Percentiles rank a stretch among this genome's conserved stretches.
Conservation (phyloP, 805 yeast species). For the Sugiyamaella lignohabitans region DNA sequence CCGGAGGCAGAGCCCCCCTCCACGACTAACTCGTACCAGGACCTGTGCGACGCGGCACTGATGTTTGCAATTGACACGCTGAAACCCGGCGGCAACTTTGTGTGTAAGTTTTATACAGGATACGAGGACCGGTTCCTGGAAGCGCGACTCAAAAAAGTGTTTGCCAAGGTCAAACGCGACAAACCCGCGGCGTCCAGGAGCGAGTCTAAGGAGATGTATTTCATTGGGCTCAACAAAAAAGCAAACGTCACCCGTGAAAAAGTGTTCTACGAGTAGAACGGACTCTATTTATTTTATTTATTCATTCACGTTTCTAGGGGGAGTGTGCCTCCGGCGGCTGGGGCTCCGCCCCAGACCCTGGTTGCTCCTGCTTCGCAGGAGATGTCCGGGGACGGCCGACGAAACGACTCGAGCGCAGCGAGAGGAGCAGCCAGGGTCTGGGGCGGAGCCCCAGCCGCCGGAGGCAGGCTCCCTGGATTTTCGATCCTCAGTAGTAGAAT, state of each 20-base stretch:
- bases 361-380: too few species aligned
- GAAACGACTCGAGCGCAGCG: too few species aligned
- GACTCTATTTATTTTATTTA: too few species aligned
- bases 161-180: slow-evolving; percentile 55
- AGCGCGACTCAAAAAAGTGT: slow-evolving; percentile 48
- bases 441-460: too few species aligned
- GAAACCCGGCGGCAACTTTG: slow-evolving; percentile 61
- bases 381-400: too few species aligned
- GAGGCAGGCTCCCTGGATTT: too few species aligned
- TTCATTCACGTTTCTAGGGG: too few species aligned
- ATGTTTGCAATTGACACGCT: slow-evolving; percentile 67
- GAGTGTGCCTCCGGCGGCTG: too few species aligned
- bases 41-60: slow-evolving; percentile 86
- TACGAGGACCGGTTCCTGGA: slow-evolving; percentile 66
- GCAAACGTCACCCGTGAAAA: slow-evolving; percentile 18
- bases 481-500: too few species aligned
- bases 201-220: slow-evolving; percentile 78
- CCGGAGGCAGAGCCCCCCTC: background rate
- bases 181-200: slow-evolving; percentile 78
- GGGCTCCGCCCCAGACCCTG: too few species aligned
- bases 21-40: slow-evolving; percentile 34
- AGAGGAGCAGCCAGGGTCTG: too few species aligned
- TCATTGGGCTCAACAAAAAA: slow-evolving; percentile 56
- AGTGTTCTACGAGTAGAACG: slow-evolving; percentile 12
- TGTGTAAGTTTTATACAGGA: slow-evolving; percentile 84